Percentiles rank a stretch among this genome's conserved stretches.
phyloP scores from a whole-genome alignment of 2,329 filamentous ascomycete species.

The Tolypocladium nubicola region DNA sequence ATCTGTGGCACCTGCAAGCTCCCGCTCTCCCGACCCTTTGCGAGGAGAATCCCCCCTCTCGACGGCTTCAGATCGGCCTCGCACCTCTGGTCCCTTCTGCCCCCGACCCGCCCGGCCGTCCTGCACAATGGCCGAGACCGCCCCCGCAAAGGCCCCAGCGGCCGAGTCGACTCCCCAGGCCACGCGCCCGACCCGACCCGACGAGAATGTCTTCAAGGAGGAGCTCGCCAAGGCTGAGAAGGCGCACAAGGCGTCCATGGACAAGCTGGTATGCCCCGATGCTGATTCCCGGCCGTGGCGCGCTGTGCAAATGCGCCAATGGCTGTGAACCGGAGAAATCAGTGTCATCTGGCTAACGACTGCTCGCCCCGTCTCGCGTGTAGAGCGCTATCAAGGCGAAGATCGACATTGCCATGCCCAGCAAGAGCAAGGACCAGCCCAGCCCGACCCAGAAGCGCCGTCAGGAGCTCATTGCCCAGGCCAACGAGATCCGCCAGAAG shows the following conservation, averaged over 20 bases:
- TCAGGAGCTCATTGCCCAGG: constrained; percentile 72
- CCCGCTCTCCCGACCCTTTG: constrained; percentile 1
- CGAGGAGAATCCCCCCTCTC: neutral
- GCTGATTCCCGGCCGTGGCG: neutral
- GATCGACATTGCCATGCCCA: constrained; percentile 71
- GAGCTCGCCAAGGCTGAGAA: constrained; percentile 75
- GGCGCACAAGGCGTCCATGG: constrained; percentile 68
- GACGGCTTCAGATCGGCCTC: neutral
- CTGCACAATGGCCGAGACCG: constrained; percentile 31
- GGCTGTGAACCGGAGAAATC: neutral
- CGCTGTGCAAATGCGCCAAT: neutral
- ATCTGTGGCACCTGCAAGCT: constrained; percentile 2
- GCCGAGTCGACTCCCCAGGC: constrained; percentile 25
- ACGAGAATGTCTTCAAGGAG: constrained; percentile 76
- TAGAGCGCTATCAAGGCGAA: constrained; percentile 84
- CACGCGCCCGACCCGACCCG: constrained; percentile 71
- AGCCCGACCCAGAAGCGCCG: constrained; percentile 73
- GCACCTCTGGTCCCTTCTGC: constrained; percentile 7
- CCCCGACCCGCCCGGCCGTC: constrained; percentile 19
- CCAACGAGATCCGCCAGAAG: constrained; percentile 74
- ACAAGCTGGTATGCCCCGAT: constrained; percentile 31
- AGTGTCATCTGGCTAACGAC: neutral
- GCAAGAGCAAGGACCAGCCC: constrained; percentile 65
- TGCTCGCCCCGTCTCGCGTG: constrained; percentile 3
- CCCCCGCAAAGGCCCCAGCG: constrained; percentile 33